Conservation (phyloP, 208 protist genomes). For the Acanthamoeba culbertsoni region DNA sequence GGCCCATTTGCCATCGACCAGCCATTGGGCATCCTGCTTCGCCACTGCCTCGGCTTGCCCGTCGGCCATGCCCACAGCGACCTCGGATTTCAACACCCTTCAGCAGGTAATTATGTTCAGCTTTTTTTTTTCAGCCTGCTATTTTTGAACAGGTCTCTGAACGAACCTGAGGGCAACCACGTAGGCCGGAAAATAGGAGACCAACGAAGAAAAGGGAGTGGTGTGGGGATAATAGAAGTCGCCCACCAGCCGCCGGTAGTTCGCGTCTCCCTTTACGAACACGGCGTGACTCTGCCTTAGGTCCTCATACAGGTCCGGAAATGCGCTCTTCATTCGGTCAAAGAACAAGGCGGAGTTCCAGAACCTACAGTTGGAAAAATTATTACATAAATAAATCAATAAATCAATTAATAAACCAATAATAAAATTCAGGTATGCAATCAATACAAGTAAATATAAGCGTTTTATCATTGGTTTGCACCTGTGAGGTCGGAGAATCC, state of each 20-base stretch:
- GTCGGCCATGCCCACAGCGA: not conserved
- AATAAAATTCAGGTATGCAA: too few relatives aligned
- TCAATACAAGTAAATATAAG: too few relatives aligned
- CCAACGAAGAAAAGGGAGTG: not conserved
- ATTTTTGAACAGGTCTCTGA: not conserved
- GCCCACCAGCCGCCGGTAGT: constrained; percentile 36
- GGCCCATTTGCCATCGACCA: constrained; percentile 36
- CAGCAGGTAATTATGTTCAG: not conserved
- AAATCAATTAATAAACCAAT: too few relatives aligned
- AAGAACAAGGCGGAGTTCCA: constrained; percentile 53
- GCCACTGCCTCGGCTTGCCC: not conserved
- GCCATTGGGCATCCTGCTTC: not conserved
- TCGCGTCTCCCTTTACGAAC: constrained; percentile 44
- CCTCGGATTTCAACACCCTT: not conserved
- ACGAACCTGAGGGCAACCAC: not conserved
- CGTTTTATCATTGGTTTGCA: too few relatives aligned
- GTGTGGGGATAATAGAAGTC: not conserved
- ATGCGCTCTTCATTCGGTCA: not conserved
- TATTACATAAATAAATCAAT: too few relatives aligned
- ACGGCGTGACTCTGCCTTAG: not conserved
- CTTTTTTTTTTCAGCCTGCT: not conserved
- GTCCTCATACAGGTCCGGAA: not conserved
- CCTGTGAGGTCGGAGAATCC: not conserved
- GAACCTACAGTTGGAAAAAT: too few relatives aligned
- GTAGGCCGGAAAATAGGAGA: not conserved